Base-by-base conservation (phyloP, 176 grass and related monocot genomes). In the Luzula sylvatica region DNA sequence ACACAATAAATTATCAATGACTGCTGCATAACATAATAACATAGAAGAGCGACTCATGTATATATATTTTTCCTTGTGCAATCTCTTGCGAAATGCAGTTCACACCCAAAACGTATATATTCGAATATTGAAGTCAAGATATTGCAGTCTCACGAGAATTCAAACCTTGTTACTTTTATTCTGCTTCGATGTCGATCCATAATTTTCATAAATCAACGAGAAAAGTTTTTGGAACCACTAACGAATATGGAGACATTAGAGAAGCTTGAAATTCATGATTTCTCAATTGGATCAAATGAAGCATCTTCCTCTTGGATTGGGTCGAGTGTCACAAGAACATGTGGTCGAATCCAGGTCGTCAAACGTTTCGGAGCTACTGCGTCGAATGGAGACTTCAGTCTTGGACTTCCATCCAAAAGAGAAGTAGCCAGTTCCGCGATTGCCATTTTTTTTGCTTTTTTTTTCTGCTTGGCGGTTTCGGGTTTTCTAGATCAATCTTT, bases 361-460 rank as follows among this genome's bases (percentile, higher is more conserved):
- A 72, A 26, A 11, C 26, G 46, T 52, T 42, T 52, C 3, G 69
- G 69, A 26, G 69, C 69, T 7, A 72, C 56, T 30, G 69, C 56
- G 24, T 58, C 28, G 2, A 72, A 72, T 25, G 69, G 69, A 53
- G 69, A 58, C 29, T 63, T 72, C 4, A 26, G 56, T 5, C 46
- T 61, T 45, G 27, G 38, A 1, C 22, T 35, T 7, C 41, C 3
- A 24, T 74, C 48, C 0, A 74, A 56, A 32, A 65, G 53, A 18
- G 56, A 61, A 30, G 70, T 65, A 45, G 51, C 50, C 32, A 74
- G 56, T 65, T 65, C 49, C 48, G 65, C 13, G 13, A 48, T 54
- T 1, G 71, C 71, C 71, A 74, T 74, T 20, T 58, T 18, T 27
- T 19, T 50, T 4, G 2, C 3, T 16, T 29, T 5, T 25, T 9